These are phyloP conservation scores for Capsicum baccatum DNA, from an alignment of 257 asterid genomes.

Conservation along the genomic window DNA sequence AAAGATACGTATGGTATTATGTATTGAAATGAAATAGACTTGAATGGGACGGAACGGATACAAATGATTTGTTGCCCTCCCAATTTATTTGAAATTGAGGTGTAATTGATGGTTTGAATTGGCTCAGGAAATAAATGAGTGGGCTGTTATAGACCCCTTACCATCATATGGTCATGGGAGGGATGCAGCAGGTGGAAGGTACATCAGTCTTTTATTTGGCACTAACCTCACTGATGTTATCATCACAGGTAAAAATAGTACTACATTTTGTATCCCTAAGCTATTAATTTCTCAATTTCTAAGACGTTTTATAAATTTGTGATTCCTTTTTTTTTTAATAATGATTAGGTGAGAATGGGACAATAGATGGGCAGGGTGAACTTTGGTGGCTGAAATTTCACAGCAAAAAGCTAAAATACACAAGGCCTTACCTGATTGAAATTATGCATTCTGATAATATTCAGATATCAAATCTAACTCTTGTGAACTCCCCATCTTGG, in stretches of 20 bases:
- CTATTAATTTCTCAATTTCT: neutral
- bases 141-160: constrained; percentile 67
- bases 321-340: neutral
- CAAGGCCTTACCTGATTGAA: constrained; percentile 63
- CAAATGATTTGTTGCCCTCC: neutral
- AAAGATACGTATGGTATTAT: neutral
- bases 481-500: constrained; percentile 74
- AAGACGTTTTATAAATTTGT: neutral
- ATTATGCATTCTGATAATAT: constrained; percentile 59
- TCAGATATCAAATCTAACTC: constrained; percentile 56
- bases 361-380: constrained; percentile 76
- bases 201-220: constrained; percentile 68
- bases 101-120: neutral
- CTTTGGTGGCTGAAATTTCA: constrained; percentile 82
- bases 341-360: constrained; percentile 72
- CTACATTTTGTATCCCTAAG: neutral
- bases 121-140: constrained; percentile 34
- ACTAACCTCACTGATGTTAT: constrained; percentile 62
- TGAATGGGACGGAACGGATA: neutral
- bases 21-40: neutral
- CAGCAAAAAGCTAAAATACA: constrained; percentile 59
- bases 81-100: neutral
- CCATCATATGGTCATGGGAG: constrained; percentile 83
- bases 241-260: constrained; percentile 53
- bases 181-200: constrained; percentile 69